These are phyloP conservation scores for Ramalina intermedia DNA, from an alignment of 495 filamentous ascomycete genomes.

Conservation along the genomic window DNA sequence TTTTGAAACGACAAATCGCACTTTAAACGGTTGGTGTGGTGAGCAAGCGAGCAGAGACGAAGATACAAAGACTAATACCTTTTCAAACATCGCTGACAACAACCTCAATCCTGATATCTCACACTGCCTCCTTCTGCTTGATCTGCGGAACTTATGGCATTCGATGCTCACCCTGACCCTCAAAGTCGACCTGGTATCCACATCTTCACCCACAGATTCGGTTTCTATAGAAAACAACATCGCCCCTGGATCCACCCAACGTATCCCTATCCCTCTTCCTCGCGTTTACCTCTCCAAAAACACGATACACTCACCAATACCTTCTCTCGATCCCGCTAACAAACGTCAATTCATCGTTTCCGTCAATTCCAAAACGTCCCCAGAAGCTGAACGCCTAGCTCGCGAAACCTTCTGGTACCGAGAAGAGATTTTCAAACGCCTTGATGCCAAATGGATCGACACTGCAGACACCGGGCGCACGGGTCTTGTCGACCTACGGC, in stretches of 20 bases:
- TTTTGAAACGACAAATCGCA: too few relatives aligned
- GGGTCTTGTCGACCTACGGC: conserved; percentile 63
- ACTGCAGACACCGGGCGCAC: conserved; percentile 33
- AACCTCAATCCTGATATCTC: conserved; percentile 18
- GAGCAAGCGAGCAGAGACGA: too few relatives aligned
- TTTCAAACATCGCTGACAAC: too few relatives aligned
- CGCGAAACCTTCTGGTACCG: conserved; percentile 90
- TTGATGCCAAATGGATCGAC: conserved; percentile 61
- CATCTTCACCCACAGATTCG: not conserved
- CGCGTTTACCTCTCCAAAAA: conserved; percentile 65
- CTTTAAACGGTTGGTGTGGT: too few relatives aligned
- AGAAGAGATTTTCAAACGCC: conserved; percentile 59
- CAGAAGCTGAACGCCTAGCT: conserved; percentile 61
- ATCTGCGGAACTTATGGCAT: conserved; percentile 81
- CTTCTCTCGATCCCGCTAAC: conserved; percentile 55
- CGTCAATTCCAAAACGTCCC: conserved; percentile 51
- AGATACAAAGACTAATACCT: too few relatives aligned
- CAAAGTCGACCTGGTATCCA: conserved; percentile 20
- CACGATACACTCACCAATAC: conserved; percentile 49
- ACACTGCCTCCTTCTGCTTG: conserved; percentile 67
- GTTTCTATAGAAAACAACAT: conserved; percentile 28
- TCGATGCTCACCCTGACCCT: conserved; percentile 46
- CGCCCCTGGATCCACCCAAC: conserved; percentile 62
- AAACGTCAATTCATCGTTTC: conserved; percentile 83
- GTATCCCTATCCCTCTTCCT: conserved; percentile 62